Percentiles rank a stretch among this genome's conserved stretches.
These are phyloP conservation scores for Rubia yunnanensis DNA, from an alignment of 257 asterid genomes.

Conservation along the genomic window DNA sequence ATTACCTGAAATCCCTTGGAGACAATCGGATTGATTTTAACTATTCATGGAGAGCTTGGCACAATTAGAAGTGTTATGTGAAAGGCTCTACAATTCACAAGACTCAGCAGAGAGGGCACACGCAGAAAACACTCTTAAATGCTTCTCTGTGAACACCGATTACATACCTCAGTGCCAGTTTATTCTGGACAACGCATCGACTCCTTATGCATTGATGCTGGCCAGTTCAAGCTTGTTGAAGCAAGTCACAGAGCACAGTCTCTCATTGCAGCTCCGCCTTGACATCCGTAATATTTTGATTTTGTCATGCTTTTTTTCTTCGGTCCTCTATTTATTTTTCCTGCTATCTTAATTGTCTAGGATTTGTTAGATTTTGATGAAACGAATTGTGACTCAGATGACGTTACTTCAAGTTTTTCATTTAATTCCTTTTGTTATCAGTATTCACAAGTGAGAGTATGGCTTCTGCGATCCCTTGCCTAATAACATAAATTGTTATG, in stretches of 20 bases:
- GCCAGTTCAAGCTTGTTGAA: constrained; percentile 99
- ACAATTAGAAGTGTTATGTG: constrained; percentile 93
- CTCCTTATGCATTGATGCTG: constrained; percentile 98
- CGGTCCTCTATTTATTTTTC: not conserved
- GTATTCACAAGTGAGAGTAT: not conserved
- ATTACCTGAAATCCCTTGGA: constrained; percentile 11
- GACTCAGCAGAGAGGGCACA: constrained; percentile 93
- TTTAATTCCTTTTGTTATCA: not conserved
- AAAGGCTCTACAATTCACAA: constrained; percentile 93
- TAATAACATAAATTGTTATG: constrained; percentile 6
- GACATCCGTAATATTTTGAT: constrained; percentile 77
- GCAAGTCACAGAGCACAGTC: constrained; percentile 97
- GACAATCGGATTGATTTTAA: constrained; percentile 11
- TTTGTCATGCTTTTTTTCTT: constrained; percentile 23
- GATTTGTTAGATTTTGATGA: not conserved
- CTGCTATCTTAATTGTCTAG: not conserved
- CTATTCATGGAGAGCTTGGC: constrained; percentile 89
- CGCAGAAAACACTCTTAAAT: constrained; percentile 94
- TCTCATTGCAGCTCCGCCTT: constrained; percentile 93
- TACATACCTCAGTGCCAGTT: constrained; percentile 97
- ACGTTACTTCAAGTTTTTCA: not conserved
- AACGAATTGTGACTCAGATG: not conserved
- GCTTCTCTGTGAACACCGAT: constrained; percentile 84
- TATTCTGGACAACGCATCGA: constrained; percentile 92
- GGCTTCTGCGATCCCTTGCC: not conserved